Evolutionary conservation across 1,284 basidiomycete species (phyloP).

Genomic region (Tetrapyrgos nigripes): DNA sequence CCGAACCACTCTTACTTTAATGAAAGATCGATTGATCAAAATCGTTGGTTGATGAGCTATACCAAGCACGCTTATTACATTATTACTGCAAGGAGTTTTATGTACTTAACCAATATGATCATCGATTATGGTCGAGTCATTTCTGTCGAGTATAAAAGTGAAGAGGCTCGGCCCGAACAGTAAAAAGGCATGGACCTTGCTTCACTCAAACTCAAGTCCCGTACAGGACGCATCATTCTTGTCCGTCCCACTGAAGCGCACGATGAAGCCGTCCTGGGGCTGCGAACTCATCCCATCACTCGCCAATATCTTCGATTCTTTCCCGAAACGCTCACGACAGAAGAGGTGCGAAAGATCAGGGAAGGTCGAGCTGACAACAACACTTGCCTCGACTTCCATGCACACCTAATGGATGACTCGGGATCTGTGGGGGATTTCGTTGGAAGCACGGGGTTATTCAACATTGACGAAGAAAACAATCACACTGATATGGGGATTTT

Average conservation of each 20-base stretch:
- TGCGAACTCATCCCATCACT: constrained; percentile 45
- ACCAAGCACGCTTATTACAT: too few species aligned
- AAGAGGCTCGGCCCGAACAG: too few species aligned
- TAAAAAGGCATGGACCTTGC: too few species aligned
- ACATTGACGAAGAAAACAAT: constrained; percentile 17
- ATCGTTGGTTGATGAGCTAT: too few species aligned
- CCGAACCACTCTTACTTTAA: not conserved
- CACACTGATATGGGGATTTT: constrained; percentile 15
- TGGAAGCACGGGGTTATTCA: constrained; percentile 17
- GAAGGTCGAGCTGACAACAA: constrained; percentile 41
- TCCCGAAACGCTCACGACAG: constrained; percentile 38
- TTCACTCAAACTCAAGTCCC: too few species aligned
- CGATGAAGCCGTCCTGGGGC: constrained; percentile 39
- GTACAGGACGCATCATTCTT: constrained; percentile 43
- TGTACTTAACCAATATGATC: too few species aligned
- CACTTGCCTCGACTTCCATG: constrained; percentile 39
- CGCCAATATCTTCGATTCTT: constrained; percentile 45
- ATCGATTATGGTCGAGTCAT: too few species aligned
- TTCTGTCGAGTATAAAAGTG: too few species aligned
- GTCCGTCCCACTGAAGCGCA: constrained; percentile 40
- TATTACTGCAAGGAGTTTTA: too few species aligned
- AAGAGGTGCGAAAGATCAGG: constrained; percentile 41
- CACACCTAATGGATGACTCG: constrained; percentile 18
- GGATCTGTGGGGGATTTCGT: constrained; percentile 16
- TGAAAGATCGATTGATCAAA: too few species aligned